Evolutionary conservation across 2,329 filamentous ascomycete species (phyloP).

Genomic region (Colletotrichum camelliae): DNA sequence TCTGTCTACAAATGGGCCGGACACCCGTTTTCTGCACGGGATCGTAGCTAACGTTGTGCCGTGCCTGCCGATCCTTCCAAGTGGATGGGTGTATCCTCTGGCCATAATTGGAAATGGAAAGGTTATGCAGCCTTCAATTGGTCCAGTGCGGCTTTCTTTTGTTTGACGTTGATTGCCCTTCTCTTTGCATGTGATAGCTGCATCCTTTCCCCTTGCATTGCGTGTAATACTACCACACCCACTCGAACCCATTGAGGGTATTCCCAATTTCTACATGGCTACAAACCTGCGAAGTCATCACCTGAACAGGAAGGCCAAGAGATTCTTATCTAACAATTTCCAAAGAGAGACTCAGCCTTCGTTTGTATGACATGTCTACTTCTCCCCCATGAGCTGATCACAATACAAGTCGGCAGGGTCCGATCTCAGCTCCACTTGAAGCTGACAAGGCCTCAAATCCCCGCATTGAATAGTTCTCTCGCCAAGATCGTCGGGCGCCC

Average conservation of each 20-base stretch:
- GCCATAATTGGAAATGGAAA: neutral
- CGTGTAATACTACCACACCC: neutral
- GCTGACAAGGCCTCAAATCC: neutral
- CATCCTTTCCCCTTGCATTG: neutral
- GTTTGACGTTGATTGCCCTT: neutral
- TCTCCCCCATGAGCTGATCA: neutral
- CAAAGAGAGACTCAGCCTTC: neutral
- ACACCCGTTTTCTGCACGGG: neutral
- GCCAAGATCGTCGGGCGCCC: constrained; percentile 3
- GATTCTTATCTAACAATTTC: neutral
- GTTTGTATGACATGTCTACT: neutral
- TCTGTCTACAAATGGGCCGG: too few relatives aligned
- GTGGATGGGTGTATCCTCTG: neutral
- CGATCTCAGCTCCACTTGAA: neutral
- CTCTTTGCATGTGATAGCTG: neutral
- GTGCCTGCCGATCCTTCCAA: neutral
- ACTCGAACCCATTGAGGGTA: neutral
- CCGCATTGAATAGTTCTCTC: neutral
- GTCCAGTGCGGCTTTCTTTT: neutral
- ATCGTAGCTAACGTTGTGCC: neutral
- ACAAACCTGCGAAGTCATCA: neutral
- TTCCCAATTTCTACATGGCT: neutral
- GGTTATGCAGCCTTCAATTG: neutral
- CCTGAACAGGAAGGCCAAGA: neutral
- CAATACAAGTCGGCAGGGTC: neutral